Base-by-base conservation (phyloP, 306 rosid species). In the Acacia confusa region DNA sequence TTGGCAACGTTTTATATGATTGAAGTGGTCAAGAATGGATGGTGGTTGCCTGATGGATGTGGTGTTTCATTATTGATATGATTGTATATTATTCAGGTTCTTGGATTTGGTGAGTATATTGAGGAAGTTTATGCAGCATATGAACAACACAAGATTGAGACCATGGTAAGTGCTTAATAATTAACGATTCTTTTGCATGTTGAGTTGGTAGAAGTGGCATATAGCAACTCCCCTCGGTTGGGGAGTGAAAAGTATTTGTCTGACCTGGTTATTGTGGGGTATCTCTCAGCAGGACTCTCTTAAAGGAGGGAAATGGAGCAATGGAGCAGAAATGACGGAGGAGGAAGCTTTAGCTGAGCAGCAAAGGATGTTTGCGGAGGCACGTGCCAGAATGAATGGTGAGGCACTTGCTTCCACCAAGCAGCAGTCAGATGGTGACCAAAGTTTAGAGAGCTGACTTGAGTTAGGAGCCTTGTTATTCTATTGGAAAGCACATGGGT, bases 311-410 rank as follows among this genome's bases (percentile, higher is more conserved):
- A 96, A 96, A 86, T 92, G 92, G 97, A 94, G 92, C 86, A 94
- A 88, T 50, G 97, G 88, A 43, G 95, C 94, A 8, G 97, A 92
- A 87, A 94, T 96, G 99, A 94, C 97, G 0, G 98, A 96, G 89
- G 98, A 96, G 87, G 92, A 96, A 89, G 99, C 99, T 63, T 84
- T 96, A 89, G 95, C 93, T 3, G 98, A 95, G 90, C 98, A 95
- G 84, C 98, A 95, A 88, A 88, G 98, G 85, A 95, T 95, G 98
- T 95, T 95, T 82, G 98, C 98, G 4, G 98, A 95, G 92, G 98
- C 98, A 16, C 97, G 97, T 4, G 98, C 98, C 11, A 89, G 98
- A 85, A 95, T 95, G 98, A 95, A 95, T 20, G 97, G 98, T 5
- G 92, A 89, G 57, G 78, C 91, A 53, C 70, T 90, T 75, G 83